These are phyloP conservation scores for Conticribra guillardii DNA, from an alignment of 108 stramenopile species.

Conservation along the genomic window DNA sequence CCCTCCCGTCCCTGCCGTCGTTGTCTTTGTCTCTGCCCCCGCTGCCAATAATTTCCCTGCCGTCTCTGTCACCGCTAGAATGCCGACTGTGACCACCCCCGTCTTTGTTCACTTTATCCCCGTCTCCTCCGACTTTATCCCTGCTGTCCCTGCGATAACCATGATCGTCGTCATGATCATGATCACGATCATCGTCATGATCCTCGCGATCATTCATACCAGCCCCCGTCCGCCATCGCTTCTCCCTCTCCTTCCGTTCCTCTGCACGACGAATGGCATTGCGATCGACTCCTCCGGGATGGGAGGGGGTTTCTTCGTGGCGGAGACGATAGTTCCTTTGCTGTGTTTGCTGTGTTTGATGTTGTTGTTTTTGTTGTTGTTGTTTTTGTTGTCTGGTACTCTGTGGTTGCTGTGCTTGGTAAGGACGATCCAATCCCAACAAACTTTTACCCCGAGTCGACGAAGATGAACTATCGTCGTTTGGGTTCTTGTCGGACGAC, in stretches of 20 bases:
- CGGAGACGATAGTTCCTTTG: constrained; percentile 47
- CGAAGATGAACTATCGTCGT: too few relatives aligned
- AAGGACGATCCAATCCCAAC: constrained; percentile 25
- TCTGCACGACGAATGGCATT: constrained; percentile 41
- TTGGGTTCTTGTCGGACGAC: too few relatives aligned
- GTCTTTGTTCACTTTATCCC: too few relatives aligned
- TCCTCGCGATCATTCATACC: background rate
- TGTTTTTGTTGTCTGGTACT: background rate
- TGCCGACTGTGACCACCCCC: too few relatives aligned
- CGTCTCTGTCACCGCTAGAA: too few relatives aligned
- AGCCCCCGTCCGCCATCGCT: constrained; percentile 28
- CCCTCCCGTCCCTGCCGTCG: constrained; percentile 2
- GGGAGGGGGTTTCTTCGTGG: constrained; percentile 72
- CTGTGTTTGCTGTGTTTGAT: constrained; percentile 6
- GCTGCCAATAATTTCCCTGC: too few relatives aligned
- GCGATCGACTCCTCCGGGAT: constrained; percentile 69
- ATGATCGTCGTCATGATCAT: background rate
- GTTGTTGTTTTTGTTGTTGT: constrained; percentile 2
- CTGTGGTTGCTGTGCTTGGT: background rate
- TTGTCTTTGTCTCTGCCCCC: background rate
- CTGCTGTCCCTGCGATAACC: constrained; percentile 3
- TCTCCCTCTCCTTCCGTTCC: constrained; percentile 47
- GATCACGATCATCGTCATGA: background rate
- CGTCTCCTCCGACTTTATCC: too few relatives aligned
- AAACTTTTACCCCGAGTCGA: constrained; percentile 7